A percentile compares a stretch with the other conserved stretches of the same genome.
Conservation (phyloP, 176 grass and related monocot species). For the Stipa capillata region DNA sequence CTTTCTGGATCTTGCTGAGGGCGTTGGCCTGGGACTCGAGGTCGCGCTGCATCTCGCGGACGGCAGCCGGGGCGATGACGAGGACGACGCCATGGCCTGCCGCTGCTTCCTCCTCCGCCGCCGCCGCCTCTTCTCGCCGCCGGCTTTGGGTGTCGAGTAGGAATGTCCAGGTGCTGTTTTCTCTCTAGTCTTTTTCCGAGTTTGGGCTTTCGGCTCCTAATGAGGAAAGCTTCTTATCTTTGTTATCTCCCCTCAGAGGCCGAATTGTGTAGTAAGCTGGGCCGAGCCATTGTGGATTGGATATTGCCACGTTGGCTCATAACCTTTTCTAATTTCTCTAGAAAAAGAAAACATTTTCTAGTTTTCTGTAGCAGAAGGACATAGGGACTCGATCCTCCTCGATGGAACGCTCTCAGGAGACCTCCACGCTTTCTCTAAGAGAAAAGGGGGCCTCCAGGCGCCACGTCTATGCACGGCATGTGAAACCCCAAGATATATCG, state of each 20-base stretch:
- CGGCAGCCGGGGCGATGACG: conserved; percentile 39
- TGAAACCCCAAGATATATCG: too few relatives aligned
- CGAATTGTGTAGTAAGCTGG: not conserved
- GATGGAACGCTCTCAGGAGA: too few relatives aligned
- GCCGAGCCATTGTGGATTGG: not conserved
- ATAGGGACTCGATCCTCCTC: too few relatives aligned
- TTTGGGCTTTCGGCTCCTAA: too few relatives aligned
- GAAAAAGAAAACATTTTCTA: not conserved
- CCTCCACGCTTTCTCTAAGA: too few relatives aligned
- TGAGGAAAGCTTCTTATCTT: not conserved
- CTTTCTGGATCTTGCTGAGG: conserved; percentile 98
- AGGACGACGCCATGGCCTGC: conserved; percentile 38
- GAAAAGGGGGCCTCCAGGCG: too few relatives aligned
- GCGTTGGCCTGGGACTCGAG: conserved; percentile 75
- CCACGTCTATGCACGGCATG: too few relatives aligned
- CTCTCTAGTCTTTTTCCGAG: too few relatives aligned
- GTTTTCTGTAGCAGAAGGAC: not conserved
- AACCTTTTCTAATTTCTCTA: too few relatives aligned
- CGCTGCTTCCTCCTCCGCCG: not conserved
- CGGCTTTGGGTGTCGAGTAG: too few relatives aligned
- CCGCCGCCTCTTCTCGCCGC: not conserved
- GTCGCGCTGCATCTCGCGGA: conserved; percentile 80
- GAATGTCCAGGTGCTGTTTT: too few relatives aligned
- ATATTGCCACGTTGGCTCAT: not conserved
- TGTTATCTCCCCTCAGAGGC: too few relatives aligned